A percentile compares a stretch with the other conserved stretches of the same genome.
phyloP scores from a whole-genome alignment of 768 basidiomycete species.

The Hortiboletus campestris region DNA sequence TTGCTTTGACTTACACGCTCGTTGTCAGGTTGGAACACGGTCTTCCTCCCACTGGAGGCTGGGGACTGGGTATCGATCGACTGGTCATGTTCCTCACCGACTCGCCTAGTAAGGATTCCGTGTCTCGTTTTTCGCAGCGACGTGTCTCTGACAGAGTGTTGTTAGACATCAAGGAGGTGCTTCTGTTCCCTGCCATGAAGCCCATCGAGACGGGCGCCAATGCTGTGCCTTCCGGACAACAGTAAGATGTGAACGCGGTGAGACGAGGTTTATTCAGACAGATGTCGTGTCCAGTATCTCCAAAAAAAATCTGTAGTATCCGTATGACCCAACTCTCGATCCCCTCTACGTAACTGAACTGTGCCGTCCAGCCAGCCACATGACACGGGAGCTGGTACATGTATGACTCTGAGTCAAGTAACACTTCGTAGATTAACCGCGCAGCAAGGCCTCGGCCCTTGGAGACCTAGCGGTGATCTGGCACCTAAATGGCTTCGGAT shows the following conservation, averaged over 20 bases:
- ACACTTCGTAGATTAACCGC: neutral
- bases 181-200: constrained; percentile 98
- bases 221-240: constrained; percentile 28
- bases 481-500: constrained; percentile 57
- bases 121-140: neutral
- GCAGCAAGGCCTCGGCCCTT: constrained; percentile 28
- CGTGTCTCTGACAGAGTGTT: constrained; percentile 2
- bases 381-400: neutral
- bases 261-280: constrained; percentile 27
- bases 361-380: neutral
- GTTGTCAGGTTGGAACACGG: constrained; percentile 84
- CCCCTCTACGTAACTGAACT: neutral
- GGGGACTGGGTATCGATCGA: constrained; percentile 95
- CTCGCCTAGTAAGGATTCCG: constrained; percentile 68
- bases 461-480: constrained; percentile 52
- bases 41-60: constrained; percentile 95
- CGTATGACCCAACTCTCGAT: neutral
- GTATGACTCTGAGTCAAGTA: neutral
- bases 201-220: constrained; percentile 56
- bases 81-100: constrained; percentile 99
- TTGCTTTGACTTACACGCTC: neutral
- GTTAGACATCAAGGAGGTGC: constrained; percentile 92
- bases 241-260: constrained; percentile 9
- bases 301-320: neutral
- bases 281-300: neutral